Percentiles rank a stretch among this genome's conserved stretches.
These are phyloP conservation scores for Coriaria nepalensis DNA, from an alignment of 306 rosid species.

Conservation along the genomic window DNA sequence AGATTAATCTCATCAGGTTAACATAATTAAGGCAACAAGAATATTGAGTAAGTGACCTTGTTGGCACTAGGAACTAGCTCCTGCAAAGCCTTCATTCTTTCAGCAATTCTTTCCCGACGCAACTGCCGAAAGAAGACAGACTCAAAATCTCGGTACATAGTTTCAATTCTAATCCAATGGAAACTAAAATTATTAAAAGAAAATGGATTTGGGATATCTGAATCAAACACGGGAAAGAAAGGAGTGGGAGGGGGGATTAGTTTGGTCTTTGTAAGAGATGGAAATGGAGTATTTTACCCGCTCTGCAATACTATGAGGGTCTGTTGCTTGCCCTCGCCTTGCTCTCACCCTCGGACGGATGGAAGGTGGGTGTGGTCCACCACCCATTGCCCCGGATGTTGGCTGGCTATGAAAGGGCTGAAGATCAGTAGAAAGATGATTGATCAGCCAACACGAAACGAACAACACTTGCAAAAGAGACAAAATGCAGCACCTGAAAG, in stretches of 20 bases:
- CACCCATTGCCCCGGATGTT: conserved; percentile 19
- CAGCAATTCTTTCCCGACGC: conserved; percentile 97
- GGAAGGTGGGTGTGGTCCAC: conserved; percentile 42
- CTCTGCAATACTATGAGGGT: conserved; percentile 97
- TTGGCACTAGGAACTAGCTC: conserved; percentile 90
- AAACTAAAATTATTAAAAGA: too few relatives aligned
- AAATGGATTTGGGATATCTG: too few relatives aligned
- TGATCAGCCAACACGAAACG: background rate
- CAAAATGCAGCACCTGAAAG: too few relatives aligned
- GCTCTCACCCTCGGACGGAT: conserved; percentile 91
- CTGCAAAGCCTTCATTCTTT: conserved; percentile 97
- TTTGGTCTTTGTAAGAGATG: too few relatives aligned
- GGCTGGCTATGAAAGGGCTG: conserved; percentile 52
- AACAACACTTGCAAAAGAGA: too few relatives aligned
- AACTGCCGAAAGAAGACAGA: conserved; percentile 23
- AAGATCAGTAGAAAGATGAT: conserved; percentile 1
- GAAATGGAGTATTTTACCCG: conserved; percentile 33
- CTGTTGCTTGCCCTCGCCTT: conserved; percentile 96
- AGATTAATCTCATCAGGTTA: too few relatives aligned
- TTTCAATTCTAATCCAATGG: too few relatives aligned
- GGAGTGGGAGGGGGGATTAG: too few relatives aligned
- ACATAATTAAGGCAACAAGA: background rate
- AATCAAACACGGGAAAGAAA: too few relatives aligned
- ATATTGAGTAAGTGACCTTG: conserved; percentile 40
- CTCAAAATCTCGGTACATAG: background rate